Percentiles rank a stretch among this genome's conserved stretches.
phyloP scores from a whole-genome alignment of 768 basidiomycete species.

The Agrocybe praecox region DNA sequence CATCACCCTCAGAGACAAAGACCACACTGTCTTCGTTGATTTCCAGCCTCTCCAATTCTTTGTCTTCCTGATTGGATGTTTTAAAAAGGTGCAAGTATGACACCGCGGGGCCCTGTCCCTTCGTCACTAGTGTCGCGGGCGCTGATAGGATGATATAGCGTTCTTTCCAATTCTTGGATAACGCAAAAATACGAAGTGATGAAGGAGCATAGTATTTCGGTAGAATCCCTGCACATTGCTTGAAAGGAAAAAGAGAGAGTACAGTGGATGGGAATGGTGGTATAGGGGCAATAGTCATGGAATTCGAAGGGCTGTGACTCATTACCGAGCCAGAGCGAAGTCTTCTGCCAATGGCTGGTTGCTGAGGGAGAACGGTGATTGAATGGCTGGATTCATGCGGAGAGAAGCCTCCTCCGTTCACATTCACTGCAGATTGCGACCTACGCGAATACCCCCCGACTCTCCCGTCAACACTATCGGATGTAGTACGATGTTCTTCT shows the following conservation, averaged over 20 bases:
- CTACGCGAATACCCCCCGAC: slow-evolving; percentile 17
- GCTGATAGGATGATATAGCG: slow-evolving; percentile 64
- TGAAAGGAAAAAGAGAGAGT: slow-evolving; percentile 51
- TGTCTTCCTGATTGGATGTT: slow-evolving; percentile 55
- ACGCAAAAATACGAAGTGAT: slow-evolving; percentile 70
- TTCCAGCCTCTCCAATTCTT: slow-evolving; percentile 72
- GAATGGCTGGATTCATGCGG: slow-evolving; percentile 36
- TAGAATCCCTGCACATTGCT: slow-evolving; percentile 52
- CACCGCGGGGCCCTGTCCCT: slow-evolving; percentile 37
- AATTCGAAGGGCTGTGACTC: slow-evolving; percentile 39
- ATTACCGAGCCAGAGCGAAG: slow-evolving; percentile 41
- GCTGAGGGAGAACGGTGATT: slow-evolving; percentile 24
- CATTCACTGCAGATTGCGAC: slow-evolving; percentile 21
- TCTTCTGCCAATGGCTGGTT: slow-evolving; percentile 24
- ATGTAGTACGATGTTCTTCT: slow-evolving; percentile 26
- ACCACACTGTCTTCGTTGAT: slow-evolving; percentile 80
- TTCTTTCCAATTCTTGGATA: slow-evolving; percentile 73
- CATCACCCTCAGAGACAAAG: slow-evolving; percentile 66
- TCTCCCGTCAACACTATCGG: slow-evolving; percentile 16
- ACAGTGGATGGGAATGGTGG: slow-evolving; percentile 69
- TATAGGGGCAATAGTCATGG: slow-evolving; percentile 37
- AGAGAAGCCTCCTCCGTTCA: slow-evolving; percentile 20
- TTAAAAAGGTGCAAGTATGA: slow-evolving; percentile 81
- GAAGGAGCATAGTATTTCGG: slow-evolving; percentile 72
- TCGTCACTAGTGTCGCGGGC: slow-evolving; percentile 39